Evolutionary conservation across 2,329 filamentous ascomycete genomes (phyloP).

Genomic region (Fusarium redolens): DNA sequence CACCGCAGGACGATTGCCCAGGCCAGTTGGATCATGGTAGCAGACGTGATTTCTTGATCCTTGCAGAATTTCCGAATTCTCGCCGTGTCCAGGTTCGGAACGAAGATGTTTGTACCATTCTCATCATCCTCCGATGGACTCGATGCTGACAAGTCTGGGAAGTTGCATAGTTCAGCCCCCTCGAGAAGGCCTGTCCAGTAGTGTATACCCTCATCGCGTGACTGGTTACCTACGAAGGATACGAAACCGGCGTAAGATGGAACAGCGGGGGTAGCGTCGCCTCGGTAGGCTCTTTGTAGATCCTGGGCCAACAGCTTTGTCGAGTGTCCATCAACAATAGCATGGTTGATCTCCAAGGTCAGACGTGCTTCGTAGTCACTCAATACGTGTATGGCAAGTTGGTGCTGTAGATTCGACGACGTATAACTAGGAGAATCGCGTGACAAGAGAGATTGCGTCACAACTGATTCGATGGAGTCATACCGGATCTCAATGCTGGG

Average conservation of each 20-base stretch:
- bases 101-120: neutral
- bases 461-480: neutral
- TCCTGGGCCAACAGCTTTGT: neutral
- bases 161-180: conserved; percentile 2
- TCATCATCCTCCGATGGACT: neutral
- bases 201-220: neutral
- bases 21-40: neutral
- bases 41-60: neutral
- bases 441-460: neutral
- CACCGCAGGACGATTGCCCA: conserved; percentile 6
- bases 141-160: conserved; percentile 1
- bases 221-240: neutral
- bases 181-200: neutral
- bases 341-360: conserved; percentile 7
- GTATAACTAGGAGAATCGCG: neutral
- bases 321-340: conserved; percentile 3
- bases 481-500: neutral
- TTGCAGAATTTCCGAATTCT: neutral
- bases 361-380: neutral
- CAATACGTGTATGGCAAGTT: neutral
- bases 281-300: neutral
- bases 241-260: neutral
- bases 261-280: neutral
- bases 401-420: neutral
- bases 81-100: neutral